Base-by-base conservation (phyloP, 2,329 filamentous ascomycete species). In the Pseudogymnoascus verrucosus region DNA sequence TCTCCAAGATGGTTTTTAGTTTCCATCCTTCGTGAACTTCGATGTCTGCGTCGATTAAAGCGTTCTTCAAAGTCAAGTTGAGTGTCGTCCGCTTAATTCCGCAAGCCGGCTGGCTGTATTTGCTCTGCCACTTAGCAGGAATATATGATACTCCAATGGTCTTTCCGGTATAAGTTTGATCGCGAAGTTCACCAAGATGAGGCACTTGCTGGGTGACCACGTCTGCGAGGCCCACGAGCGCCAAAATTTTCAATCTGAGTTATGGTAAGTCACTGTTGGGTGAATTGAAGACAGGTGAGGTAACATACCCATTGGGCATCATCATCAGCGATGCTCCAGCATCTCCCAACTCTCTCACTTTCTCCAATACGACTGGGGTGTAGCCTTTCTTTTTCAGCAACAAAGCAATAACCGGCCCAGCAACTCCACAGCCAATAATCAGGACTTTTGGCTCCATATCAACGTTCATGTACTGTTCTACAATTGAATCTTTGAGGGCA, bases 281-380 rank as follows among this genome's bases (percentile, higher is more conserved):
- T 37, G 34, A 37, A 37, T 37, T 37, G 5, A 37, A 37, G 34
- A 37, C 34, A 12, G 10, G 34, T 37, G 34, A 37, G 34, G 5
- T 37, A 37, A 37, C 34, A 37, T 37, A 37, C 60, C 69, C 70
- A 51, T 72, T 72, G 0, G 69, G 68, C 62, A 68, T 68, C 8
- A 72, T 63, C 69, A 72, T 69, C 23, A 71, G 40, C 4, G 69
- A 71, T 1, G 69, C 68, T 1, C 70, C 69, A 3, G 66, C 69
- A 63, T 69, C 70, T 12, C 67, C 69, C 12, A 68, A 65, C 23
- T 67, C 47, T 10, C 44, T 63, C 3, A 68, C 64, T 19, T 69
- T 68, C 42, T 72, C 70, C 64, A 72, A 71, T 21, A 72, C 67
- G 23, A 71, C 67, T 0, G 69, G 69, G 10, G 65, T 57, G 62